These are phyloP conservation scores for Xerocomellus intermedius DNA, from an alignment of 768 basidiomycete genomes.

Conservation along the genomic window DNA sequence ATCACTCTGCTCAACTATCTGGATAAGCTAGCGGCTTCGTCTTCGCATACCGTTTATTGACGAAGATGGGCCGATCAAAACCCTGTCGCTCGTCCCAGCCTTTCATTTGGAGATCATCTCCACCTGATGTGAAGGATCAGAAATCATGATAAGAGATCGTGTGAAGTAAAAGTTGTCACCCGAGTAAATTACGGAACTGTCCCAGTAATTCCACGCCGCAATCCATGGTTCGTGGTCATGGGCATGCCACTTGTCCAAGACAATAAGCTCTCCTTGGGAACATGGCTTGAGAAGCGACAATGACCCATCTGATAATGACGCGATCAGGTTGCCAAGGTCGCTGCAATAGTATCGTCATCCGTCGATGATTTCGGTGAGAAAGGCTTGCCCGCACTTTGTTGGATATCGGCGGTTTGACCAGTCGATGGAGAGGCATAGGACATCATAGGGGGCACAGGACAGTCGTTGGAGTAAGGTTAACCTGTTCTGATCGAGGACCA, in stretches of 20 bases:
- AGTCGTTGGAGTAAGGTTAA: conserved; percentile 44
- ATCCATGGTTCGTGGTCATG: conserved; percentile 97
- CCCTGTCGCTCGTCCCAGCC: conserved; percentile 84
- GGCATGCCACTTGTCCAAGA: conserved; percentile 71
- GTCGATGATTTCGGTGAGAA: not conserved
- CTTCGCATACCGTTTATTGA: conserved; percentile 63
- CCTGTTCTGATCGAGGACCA: conserved; percentile 33
- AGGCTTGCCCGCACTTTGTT: conserved; percentile 39
- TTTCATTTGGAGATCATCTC: conserved; percentile 89
- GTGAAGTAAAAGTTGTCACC: conserved; percentile 44
- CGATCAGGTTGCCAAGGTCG: conserved; percentile 57
- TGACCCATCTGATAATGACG: conserved; percentile 80
- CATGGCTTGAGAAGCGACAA: conserved; percentile 58
- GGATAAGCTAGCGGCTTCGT: not conserved
- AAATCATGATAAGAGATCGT: not conserved
- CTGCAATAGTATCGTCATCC: conserved; percentile 31
- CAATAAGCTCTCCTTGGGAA: conserved; percentile 42
- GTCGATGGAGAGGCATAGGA: conserved; percentile 87
- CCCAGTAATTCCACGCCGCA: conserved; percentile 87
- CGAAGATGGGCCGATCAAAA: conserved; percentile 55
- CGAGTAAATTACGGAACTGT: conserved; percentile 76
- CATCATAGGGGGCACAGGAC: conserved; percentile 49
- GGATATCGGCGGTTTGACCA: conserved; percentile 74
- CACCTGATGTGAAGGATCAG: conserved; percentile 51
- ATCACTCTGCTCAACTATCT: not conserved